Evolutionary conservation across 306 rosid species (phyloP), one percentile per base, ranked within the genome.

Genomic region (Echinosophora koreensis): DNA sequence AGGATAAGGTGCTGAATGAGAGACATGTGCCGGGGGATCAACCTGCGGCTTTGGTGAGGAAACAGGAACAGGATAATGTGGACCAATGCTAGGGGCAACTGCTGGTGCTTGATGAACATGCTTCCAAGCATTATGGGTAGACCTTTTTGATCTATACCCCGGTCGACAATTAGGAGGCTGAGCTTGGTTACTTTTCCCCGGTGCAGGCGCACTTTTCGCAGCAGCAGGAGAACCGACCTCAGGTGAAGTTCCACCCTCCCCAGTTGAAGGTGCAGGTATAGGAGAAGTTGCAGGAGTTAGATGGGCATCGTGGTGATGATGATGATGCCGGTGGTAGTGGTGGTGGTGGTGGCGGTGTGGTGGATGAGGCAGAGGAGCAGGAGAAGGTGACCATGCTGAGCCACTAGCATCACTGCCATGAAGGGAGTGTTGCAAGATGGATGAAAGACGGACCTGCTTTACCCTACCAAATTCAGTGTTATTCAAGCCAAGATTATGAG

Each of bases 401-500:
- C 88, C 80, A 42, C 82, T 62, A 49, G 85, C 85, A 51, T 82
- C 87, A 52, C 83, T 85, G 28, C 96, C 94, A 47, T 87, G 86
- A 66, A 88, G 90, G 71, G 90, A 90, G 74, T 90, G 94, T 71
- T 88, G 91, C 82, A 84, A 84, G 69, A 86, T 70, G 35, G 96
- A 86, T 51, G 98, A 91, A 74, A 94, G 96, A 22, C 84, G 92
- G 69, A 94, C 98, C 82, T 90, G 98, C 88, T 94, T 94, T 61
- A 94, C 98, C 83, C 74, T 87, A 30, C 98, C 98, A 84, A 94
- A 94, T 54, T 87, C 87, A 13, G 97, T 87, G 80, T 94, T 84
- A 72, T 94, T 90, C 84, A 94, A 86, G 83, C 98, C 98, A 51
- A 94, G 94, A 84, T 94, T 94, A 81, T 90, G 95, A 73, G 87